Conservation (phyloP, 805 yeast genomes). For the Teunomyces kruisii region DNA sequence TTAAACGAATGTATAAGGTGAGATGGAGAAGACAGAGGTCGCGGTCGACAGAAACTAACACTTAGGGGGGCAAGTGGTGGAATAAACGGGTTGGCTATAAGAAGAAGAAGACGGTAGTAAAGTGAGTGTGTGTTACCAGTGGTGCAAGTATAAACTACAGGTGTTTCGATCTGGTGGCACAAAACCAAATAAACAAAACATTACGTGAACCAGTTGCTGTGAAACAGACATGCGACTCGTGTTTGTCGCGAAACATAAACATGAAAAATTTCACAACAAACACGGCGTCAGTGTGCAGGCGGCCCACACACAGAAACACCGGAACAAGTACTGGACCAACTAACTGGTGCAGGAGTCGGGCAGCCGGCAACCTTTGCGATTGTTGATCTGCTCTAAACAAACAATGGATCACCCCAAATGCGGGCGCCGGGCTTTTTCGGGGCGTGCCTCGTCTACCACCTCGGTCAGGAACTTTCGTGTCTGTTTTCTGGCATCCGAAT, state of each 20-base stretch:
- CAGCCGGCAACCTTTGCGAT: too few species aligned
- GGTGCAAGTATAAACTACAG: slow-evolving; percentile 1
- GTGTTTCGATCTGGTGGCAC: slow-evolving; percentile 1
- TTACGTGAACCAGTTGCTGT: slow-evolving; percentile 4
- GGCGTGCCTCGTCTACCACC: too few species aligned
- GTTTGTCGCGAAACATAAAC: slow-evolving; percentile 3
- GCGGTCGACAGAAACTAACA: slow-evolving; percentile 4
- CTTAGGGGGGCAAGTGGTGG: neutral
- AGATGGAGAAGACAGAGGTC: slow-evolving; percentile 1
- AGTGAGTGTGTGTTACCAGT: neutral
- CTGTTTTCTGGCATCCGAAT: too few species aligned
- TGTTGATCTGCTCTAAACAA: too few species aligned
- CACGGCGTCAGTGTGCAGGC: neutral
- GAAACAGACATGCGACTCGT: neutral
- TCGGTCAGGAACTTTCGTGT: too few species aligned
- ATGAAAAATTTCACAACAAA: slow-evolving; percentile 4
- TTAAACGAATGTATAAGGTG: slow-evolving; percentile 3
- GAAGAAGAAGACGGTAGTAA: neutral
- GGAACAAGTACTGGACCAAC: too few species aligned
- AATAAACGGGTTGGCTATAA: neutral
- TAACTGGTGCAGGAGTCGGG: too few species aligned
- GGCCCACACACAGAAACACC: too few species aligned
- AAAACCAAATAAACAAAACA: slow-evolving; percentile 3
- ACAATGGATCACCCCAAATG: too few species aligned
- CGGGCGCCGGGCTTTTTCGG: too few species aligned